A percentile compares a stretch with the other conserved stretches of the same genome.
Conservation (phyloP, 306 rosid species). For the Hippophae rhamnoides region DNA sequence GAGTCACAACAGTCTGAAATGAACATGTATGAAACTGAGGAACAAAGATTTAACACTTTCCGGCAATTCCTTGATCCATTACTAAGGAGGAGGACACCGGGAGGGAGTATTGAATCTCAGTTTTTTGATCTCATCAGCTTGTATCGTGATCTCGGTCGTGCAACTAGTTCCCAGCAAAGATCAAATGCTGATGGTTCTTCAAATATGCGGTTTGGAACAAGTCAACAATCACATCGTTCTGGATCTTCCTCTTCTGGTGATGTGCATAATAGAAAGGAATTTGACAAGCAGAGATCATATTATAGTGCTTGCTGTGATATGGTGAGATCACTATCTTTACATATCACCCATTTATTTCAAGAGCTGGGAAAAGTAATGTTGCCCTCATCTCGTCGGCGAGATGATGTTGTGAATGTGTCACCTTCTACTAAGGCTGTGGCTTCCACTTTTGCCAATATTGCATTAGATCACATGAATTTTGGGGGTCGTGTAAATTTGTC, state of each 20-base stretch:
- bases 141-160: slow-evolving; percentile 84
- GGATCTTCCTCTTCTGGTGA: slow-evolving; percentile 51
- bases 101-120: slow-evolving; percentile 91
- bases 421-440: slow-evolving; percentile 80
- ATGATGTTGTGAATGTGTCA: slow-evolving; percentile 64
- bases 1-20: slow-evolving; percentile 61
- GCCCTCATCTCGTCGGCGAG: slow-evolving; percentile 90
- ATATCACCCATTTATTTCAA: slow-evolving; percentile 84
- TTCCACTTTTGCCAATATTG: slow-evolving; percentile 65
- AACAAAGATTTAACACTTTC: slow-evolving; percentile 79
- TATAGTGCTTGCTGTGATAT: slow-evolving; percentile 74
- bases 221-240: slow-evolving; percentile 38
- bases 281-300: slow-evolving; percentile 60
- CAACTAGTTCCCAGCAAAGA: slow-evolving; percentile 56
- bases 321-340: slow-evolving; percentile 88
- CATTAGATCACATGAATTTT: slow-evolving; percentile 77
- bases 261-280: slow-evolving; percentile 43
- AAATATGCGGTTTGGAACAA: slow-evolving; percentile 37
- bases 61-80: slow-evolving; percentile 92
- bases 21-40: slow-evolving; percentile 63
- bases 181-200: slow-evolving; percentile 43
- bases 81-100: slow-evolving; percentile 73
- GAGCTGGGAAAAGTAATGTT: slow-evolving; percentile 88
- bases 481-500: slow-evolving; percentile 52
- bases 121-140: slow-evolving; percentile 82